Percentiles rank a stretch among this genome's conserved stretches.
Conservation (phyloP, 108 stramenopile genomes). For the Mediolabrus comicus region DNA sequence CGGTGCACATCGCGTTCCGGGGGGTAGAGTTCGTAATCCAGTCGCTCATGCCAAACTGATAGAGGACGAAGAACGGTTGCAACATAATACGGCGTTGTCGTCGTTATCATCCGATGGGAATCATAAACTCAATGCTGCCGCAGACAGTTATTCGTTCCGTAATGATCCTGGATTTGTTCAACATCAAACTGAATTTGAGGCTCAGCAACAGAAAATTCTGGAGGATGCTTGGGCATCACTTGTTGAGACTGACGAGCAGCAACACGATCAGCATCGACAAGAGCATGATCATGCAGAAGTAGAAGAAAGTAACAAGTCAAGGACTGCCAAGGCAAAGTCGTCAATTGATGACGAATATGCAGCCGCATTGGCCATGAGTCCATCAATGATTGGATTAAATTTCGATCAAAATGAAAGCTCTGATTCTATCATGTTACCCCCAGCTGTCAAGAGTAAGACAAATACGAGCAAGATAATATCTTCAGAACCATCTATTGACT, state of each 20-base stretch:
- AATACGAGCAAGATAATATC: neutral
- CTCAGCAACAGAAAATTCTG: conserved; percentile 40
- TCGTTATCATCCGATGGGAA: too few species aligned
- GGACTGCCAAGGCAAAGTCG: conserved; percentile 21
- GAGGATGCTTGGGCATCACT: conserved; percentile 58
- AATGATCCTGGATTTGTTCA: conserved; percentile 36
- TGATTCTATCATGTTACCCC: conserved; percentile 67
- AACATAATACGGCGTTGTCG: neutral
- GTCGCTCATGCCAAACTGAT: conserved; percentile 52
- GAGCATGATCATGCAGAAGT: conserved; percentile 15
- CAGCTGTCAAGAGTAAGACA: conserved; percentile 33
- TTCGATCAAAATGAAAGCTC: conserved; percentile 74
- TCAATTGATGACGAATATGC: conserved; percentile 58
- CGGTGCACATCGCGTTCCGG: conserved; percentile 82
- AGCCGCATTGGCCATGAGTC: conserved; percentile 77
- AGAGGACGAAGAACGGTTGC: conserved; percentile 35
- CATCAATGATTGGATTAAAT: conserved; percentile 67
- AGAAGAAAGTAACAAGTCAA: neutral
- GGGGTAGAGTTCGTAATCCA: conserved; percentile 70
- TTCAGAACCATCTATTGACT: conserved; percentile 28
- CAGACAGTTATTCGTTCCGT: conserved; percentile 31
- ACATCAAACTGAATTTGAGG: conserved; percentile 46
- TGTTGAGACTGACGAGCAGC: conserved; percentile 65
- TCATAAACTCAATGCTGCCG: conserved; percentile 5
- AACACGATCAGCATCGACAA: conserved; percentile 61